Conservation (phyloP, 2,329 filamentous ascomycete genomes). For the Fusarium cyanostomum region DNA sequence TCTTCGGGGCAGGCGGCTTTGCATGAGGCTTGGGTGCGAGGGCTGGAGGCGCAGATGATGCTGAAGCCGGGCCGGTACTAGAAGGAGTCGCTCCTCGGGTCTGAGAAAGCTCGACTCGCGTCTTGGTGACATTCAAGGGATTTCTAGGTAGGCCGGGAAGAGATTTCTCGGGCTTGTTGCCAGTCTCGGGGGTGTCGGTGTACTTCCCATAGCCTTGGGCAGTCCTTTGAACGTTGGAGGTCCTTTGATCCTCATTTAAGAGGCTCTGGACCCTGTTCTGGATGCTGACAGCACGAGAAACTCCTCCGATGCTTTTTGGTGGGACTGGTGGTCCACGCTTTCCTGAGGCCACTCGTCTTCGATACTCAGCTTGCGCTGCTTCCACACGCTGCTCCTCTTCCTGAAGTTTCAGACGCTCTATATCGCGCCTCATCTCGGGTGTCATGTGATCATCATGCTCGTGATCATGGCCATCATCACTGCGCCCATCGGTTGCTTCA, state of each 20-base stretch:
- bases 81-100: slow-evolving; percentile 17
- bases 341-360: slow-evolving; percentile 71
- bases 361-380: slow-evolving; percentile 88
- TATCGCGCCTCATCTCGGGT: slow-evolving; percentile 88
- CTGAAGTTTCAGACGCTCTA: slow-evolving; percentile 82
- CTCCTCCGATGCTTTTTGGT: slow-evolving; percentile 66
- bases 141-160: slow-evolving; percentile 62
- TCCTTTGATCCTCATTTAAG: slow-evolving; percentile 77
- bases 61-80: slow-evolving; percentile 12
- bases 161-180: slow-evolving; percentile 51
- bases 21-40: slow-evolving; percentile 41
- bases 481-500: slow-evolving; percentile 68
- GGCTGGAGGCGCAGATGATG: slow-evolving; percentile 38
- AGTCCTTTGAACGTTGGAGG: slow-evolving; percentile 69
- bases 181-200: slow-evolving; percentile 64
- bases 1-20: slow-evolving; percentile 67
- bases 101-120: slow-evolving; percentile 43
- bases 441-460: slow-evolving; percentile 75
- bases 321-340: slow-evolving; percentile 51
- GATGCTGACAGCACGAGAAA: slow-evolving; percentile 80
- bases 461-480: slow-evolving; percentile 71
- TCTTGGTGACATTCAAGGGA: slow-evolving; percentile 52
- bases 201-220: slow-evolving; percentile 92
- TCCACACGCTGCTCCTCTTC: slow-evolving; percentile 93
- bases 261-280: slow-evolving; percentile 90